These are phyloP conservation scores for Tricholoma hemisulphureum DNA, from an alignment of 768 basidiomycete genomes.

Conservation along the genomic window DNA sequence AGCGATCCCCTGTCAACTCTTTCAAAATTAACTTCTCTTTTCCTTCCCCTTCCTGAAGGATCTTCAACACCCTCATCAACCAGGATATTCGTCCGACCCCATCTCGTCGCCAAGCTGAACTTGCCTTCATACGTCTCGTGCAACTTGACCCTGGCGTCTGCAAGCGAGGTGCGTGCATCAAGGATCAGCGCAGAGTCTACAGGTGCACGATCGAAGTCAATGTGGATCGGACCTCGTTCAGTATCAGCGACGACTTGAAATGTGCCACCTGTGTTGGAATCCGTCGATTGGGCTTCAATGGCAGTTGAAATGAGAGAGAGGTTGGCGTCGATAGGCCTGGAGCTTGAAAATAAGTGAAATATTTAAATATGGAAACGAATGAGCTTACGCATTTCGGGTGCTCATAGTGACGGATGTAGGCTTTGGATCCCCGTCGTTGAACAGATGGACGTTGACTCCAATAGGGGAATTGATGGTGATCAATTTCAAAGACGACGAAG, in stretches of 20 bases:
- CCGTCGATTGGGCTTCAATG: background rate
- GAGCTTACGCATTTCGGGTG: slow-evolving; percentile 44
- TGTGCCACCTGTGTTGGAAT: slow-evolving; percentile 4
- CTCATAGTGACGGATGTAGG: slow-evolving; percentile 25
- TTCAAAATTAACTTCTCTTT: slow-evolving; percentile 11
- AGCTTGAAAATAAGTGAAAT: background rate
- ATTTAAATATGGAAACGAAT: background rate
- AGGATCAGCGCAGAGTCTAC: slow-evolving; percentile 14
- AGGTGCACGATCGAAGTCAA: slow-evolving; percentile 14
- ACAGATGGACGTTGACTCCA: slow-evolving; percentile 36
- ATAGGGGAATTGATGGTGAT: slow-evolving; percentile 43
- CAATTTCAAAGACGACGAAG: slow-evolving; percentile 26
- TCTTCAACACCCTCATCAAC: slow-evolving; percentile 12
- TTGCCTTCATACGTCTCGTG: slow-evolving; percentile 18
- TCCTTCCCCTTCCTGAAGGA: background rate
- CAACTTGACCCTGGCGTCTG: slow-evolving; percentile 11
- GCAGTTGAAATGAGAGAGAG: slow-evolving; percentile 7
- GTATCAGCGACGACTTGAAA: slow-evolving; percentile 14
- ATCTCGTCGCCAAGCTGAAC: slow-evolving; percentile 9
- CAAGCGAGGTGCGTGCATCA: slow-evolving; percentile 14
- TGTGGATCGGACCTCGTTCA: slow-evolving; percentile 6
- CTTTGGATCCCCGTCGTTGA: slow-evolving; percentile 23
- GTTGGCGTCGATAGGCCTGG: slow-evolving; percentile 6
- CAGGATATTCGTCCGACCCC: background rate
- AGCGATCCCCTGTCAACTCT: background rate